Conservation (phyloP, 2,329 filamentous ascomycete species). For the Verticillium alfalfae region DNA sequence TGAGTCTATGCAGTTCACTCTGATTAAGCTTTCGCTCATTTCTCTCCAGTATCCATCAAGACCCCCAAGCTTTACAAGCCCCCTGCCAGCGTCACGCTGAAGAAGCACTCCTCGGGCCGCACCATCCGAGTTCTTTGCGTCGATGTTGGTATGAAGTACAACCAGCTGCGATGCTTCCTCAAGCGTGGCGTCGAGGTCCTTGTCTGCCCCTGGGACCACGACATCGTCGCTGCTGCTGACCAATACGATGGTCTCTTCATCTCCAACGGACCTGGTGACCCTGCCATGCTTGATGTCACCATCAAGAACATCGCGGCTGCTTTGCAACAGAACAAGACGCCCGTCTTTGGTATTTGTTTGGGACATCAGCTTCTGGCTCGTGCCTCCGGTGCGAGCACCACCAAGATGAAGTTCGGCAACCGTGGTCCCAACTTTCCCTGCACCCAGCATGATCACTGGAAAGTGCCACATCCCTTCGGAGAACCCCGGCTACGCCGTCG, state of each 20-base stretch:
- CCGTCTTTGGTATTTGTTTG: constrained; percentile 93
- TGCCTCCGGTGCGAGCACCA: constrained; percentile 76
- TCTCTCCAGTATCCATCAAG: constrained; percentile 73
- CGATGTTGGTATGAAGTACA: constrained; percentile 97
- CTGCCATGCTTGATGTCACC: constrained; percentile 74
- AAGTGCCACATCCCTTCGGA: constrained; percentile 99
- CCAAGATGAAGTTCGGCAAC: constrained; percentile 99
- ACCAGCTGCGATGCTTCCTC: constrained; percentile 91
- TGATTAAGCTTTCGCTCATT: constrained; percentile 29
- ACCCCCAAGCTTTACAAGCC: constrained; percentile 82
- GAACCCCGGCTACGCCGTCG: constrained; percentile 95
- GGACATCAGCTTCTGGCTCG: constrained; percentile 90
- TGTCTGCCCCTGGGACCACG: constrained; percentile 93
- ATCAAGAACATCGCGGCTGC: constrained; percentile 73
- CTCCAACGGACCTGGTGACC: constrained; percentile 96
- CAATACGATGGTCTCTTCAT: constrained; percentile 96
- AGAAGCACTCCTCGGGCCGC: constrained; percentile 85
- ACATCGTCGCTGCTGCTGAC: constrained; percentile 72
- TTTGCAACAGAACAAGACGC: constrained; percentile 72
- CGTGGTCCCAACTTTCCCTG: constrained; percentile 98
- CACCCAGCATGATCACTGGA: constrained; percentile 90
- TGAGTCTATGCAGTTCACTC: constrained; percentile 43
- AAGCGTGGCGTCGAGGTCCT: constrained; percentile 88
- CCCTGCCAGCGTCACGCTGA: constrained; percentile 54
- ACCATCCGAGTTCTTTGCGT: constrained; percentile 83